phyloP scores from a whole-genome alignment of 2,329 filamentous ascomycete species.

The Spiromastix sp. region DNA sequence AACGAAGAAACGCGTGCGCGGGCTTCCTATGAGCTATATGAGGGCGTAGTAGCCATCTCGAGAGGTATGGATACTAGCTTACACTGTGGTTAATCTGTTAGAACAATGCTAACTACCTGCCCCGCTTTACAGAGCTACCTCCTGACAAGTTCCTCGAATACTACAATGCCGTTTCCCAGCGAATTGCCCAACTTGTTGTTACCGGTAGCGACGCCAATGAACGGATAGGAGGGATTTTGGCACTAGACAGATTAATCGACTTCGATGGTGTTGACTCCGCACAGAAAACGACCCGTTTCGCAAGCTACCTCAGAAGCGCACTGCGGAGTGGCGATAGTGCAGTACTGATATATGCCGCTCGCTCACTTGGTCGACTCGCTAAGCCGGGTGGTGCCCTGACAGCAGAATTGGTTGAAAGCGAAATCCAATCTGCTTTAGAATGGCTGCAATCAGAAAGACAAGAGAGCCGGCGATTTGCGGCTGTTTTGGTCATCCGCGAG shows the following conservation, averaged over 20 bases:
- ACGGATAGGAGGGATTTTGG: constrained; percentile 81
- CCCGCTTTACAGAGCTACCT: constrained; percentile 52
- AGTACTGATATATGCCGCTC: constrained; percentile 82
- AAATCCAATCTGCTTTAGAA: constrained; percentile 91
- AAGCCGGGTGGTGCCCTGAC: constrained; percentile 88
- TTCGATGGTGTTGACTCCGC: constrained; percentile 92
- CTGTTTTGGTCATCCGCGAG: constrained; percentile 82
- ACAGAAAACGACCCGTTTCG: constrained; percentile 89
- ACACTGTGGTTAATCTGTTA: background rate
- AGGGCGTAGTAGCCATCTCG: constrained; percentile 35
- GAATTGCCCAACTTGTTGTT: constrained; percentile 63
- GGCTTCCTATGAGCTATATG: constrained; percentile 39
- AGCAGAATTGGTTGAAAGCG: constrained; percentile 89
- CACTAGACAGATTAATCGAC: constrained; percentile 85
- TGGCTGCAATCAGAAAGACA: constrained; percentile 93
- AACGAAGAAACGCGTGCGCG: constrained; percentile 39
- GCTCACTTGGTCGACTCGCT: constrained; percentile 80
- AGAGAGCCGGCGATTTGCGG: constrained; percentile 86
- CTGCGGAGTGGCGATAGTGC: constrained; percentile 83
- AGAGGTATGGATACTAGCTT: constrained; percentile 26
- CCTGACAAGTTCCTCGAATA: constrained; percentile 67
- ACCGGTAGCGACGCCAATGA: constrained; percentile 81
- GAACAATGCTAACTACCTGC: constrained; percentile 1
- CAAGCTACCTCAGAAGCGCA: constrained; percentile 77
- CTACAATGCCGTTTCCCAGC: constrained; percentile 56